Base-by-base conservation (phyloP, 2,329 filamentous ascomycete genomes). In the Thelonectria discophora region DNA sequence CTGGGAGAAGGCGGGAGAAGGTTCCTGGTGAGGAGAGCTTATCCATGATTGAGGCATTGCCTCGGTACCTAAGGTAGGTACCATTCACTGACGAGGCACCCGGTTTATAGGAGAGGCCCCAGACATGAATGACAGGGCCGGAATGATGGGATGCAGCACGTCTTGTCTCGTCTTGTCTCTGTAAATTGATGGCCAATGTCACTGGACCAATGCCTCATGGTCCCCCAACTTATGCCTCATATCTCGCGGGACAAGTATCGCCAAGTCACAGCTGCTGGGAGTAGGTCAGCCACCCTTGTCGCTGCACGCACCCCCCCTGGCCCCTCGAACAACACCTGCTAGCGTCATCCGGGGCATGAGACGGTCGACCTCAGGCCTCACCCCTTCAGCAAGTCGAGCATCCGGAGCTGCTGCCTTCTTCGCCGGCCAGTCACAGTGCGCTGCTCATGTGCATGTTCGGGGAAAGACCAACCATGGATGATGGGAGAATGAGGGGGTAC, bases 91-190 rank as follows among this genome's bases (percentile, higher is more conserved):
- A 18, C 20, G 50, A 51, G 24, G 24, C 24, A 32, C 47, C 21
- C 39, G 47, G 37, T 61, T 60, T 51, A 57, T 58, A 60, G 57
- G 69, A 58, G 56, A 47, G 60, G 69, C 69, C 65, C 64, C 63
- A 64, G 65, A 54, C 59, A 66, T 62, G 64, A 59, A 37, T 46
- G 59, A 58, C 39, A 48, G 24, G 54, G 46, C 46, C 46, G 54
- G 54, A 37, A 50, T 46, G 30, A 21, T 30, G 39, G n/a, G n/a
- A n/a, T n/a, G n/a, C n/a, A n/a, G n/a, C 11, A 9, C 18, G 13
- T 15, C 39, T 18, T n/a, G 13, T n/a, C 17, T 42, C 11, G 15
- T 24, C 24, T 24, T 46, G 42, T 18, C 12, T n/a, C n/a, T n/a
- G n/a, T n/a, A n/a, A 10, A 17, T 21, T 42, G 10, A 32, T 51